Conservation (phyloP, 441 rosid genomes). For the Populus tomentosa region DNA sequence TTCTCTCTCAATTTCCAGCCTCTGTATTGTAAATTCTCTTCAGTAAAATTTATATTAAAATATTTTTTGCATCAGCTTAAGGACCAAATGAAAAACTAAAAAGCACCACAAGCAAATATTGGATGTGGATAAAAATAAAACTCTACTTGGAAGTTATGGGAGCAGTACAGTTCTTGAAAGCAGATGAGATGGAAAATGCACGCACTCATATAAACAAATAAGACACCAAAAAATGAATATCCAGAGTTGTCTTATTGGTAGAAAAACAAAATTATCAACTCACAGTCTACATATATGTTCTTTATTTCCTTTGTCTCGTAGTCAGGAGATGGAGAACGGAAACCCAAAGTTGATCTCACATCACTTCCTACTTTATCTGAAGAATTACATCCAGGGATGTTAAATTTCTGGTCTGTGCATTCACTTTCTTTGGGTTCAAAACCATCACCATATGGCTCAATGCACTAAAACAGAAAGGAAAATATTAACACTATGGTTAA, state of each 20-base stretch:
- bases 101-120: background rate
- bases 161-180: conserved; percentile 4
- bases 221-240: background rate
- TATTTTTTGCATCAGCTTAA: background rate
- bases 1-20: background rate
- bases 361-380: conserved; percentile 39
- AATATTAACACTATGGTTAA: background rate
- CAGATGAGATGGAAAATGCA: conserved; percentile 3
- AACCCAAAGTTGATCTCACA: conserved; percentile 32
- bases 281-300: conserved; percentile 93
- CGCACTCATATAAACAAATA: conserved; percentile 1
- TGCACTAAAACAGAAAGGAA: conserved; percentile 39
- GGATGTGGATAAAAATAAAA: background rate
- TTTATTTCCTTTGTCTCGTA: conserved; percentile 74
- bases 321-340: conserved; percentile 55
- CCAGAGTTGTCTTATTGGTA: background rate
- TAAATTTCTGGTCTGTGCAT: conserved; percentile 35
- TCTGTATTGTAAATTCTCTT: background rate
- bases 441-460: conserved; percentile 66
- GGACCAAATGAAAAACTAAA: background rate
- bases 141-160: background rate
- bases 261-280: conserved; percentile 33
- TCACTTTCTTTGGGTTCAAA: conserved; percentile 37
- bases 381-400: conserved; percentile 34
- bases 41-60: background rate